phyloP scores from a whole-genome alignment of 768 basidiomycete genomes.

The Naematelia aurantialba region DNA sequence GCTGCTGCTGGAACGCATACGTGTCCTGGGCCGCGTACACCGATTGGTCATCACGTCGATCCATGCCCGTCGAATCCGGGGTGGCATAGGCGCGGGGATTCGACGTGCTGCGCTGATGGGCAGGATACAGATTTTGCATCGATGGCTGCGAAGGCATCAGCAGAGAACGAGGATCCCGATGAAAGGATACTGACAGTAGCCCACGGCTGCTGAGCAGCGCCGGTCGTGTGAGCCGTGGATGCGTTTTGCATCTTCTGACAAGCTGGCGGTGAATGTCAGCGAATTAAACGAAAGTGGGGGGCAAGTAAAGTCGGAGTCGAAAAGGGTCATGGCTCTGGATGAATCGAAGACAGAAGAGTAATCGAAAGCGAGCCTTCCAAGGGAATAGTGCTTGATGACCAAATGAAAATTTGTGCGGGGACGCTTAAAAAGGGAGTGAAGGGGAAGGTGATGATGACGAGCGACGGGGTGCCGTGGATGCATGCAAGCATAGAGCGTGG shows the following conservation, averaged over 20 bases:
- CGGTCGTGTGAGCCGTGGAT: conserved; percentile 3
- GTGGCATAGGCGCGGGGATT: conserved; percentile 20
- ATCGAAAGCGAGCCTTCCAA: not conserved
- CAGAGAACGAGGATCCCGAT: not conserved
- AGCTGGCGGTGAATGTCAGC: not conserved
- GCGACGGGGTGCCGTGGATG: not conserved
- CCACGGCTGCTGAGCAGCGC: conserved; percentile 5
- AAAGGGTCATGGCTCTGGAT: not conserved
- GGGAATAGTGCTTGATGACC: not conserved
- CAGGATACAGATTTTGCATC: conserved; percentile 4
- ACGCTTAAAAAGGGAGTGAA: not conserved
- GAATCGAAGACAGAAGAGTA: not conserved
- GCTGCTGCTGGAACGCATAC: conserved; percentile 2
- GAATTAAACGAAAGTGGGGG: not conserved
- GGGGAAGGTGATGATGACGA: not conserved
- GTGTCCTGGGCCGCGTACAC: conserved; percentile 10
- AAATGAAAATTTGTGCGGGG: too few species aligned
- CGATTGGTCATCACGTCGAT: conserved; percentile 8
- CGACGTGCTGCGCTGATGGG: conserved; percentile 19
- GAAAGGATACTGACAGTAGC: conserved; percentile 9
- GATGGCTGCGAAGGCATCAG: not conserved
- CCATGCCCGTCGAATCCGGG: conserved; percentile 4
- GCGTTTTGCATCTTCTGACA: conserved; percentile 16
- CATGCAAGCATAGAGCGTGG: not conserved
- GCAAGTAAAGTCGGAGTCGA: not conserved